Evolutionary conservation across 2,329 filamentous ascomycete genomes (phyloP), one percentile per base, ranked within the genome.

Genomic region (Colletotrichum noveboracense): DNA sequence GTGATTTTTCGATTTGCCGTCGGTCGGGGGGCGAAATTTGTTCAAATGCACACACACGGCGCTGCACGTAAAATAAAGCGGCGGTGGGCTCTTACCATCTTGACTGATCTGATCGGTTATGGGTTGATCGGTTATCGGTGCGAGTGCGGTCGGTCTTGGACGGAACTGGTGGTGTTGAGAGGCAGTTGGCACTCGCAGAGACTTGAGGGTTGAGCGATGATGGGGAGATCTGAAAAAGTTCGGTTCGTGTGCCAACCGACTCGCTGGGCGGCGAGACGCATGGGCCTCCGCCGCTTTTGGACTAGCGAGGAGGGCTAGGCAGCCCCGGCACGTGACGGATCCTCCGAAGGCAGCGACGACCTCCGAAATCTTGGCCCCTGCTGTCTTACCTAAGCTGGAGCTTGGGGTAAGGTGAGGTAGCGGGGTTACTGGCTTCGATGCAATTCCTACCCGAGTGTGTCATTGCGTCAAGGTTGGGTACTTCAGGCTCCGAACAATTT

Each of bases 61-160:
- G 64, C 77, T 58, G 61, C 67, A 72, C 60, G 74, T 74, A 77
- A 71, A 78, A 71, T 76, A 67, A 76, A 75, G 76, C 58, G 73
- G 73, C 67, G 66, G 76, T 66, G 76, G 72, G 56, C 48, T 84
- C 91, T 92, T 91, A 94, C 92, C 92, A 94, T 94, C 86, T 93
- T 93, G 91, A 89, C 88, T 90, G 86, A 89, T 89, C 88, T 84
- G 74, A 75, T 76, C 74, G 66, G 52, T 43, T 85, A 82, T 85
- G 82, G 82, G 78, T 81, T 79, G 82, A 79, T 81, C 79, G 79
- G 82, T 82, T 81, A 83, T 85, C 81, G 83, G 81, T 85, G 88
- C 87, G 88, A 89, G 87, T 83, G 81, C 83, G 79, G 83, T 82
- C 82, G 85, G 86, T 84, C 82, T 87, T 87, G 86, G 55, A 86